Evolutionary conservation across 1,284 basidiomycete genomes (phyloP).

Genomic region (Coniophora puteana): DNA sequence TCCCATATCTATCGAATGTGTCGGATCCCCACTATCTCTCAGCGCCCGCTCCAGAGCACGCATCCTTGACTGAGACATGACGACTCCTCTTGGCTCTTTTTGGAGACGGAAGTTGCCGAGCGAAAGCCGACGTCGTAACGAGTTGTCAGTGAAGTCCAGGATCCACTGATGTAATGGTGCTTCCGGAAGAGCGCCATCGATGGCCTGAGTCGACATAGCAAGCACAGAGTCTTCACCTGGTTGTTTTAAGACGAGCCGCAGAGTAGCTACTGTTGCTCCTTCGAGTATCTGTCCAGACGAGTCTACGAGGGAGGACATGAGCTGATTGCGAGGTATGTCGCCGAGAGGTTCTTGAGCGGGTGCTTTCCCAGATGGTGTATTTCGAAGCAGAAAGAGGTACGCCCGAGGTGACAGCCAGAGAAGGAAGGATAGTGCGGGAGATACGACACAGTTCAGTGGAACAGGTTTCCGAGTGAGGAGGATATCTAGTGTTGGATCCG

Average conservation of each 20-base stretch:
- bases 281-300: too few relatives aligned
- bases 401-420: constrained; percentile 62
- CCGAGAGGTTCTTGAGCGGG: constrained; percentile 16
- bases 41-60: constrained; percentile 51
- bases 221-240: constrained; percentile 43
- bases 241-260: constrained; percentile 46
- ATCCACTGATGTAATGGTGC: constrained; percentile 49
- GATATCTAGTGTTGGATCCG: constrained; percentile 23
- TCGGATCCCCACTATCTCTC: constrained; percentile 14
- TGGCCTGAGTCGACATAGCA: constrained; percentile 14
- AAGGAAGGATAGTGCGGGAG: constrained; percentile 68
- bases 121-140: too few relatives aligned
- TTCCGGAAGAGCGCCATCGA: constrained; percentile 9
- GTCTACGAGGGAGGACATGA: constrained; percentile 44
- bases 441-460: constrained; percentile 62
- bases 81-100: too few relatives aligned
- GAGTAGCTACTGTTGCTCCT: constrained; percentile 55
- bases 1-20: constrained; percentile 11
- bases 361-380: constrained; percentile 26
- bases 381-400: constrained; percentile 58
- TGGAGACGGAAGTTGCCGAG: too few relatives aligned
- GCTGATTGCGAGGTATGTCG: constrained; percentile 49
- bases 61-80: constrained; percentile 69
- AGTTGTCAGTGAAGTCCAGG: constrained; percentile 61
- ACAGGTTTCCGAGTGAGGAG: constrained; percentile 39